Evolutionary conservation across 495 filamentous ascomycete species (phyloP).

Genomic region (Xylaria acuta): DNA sequence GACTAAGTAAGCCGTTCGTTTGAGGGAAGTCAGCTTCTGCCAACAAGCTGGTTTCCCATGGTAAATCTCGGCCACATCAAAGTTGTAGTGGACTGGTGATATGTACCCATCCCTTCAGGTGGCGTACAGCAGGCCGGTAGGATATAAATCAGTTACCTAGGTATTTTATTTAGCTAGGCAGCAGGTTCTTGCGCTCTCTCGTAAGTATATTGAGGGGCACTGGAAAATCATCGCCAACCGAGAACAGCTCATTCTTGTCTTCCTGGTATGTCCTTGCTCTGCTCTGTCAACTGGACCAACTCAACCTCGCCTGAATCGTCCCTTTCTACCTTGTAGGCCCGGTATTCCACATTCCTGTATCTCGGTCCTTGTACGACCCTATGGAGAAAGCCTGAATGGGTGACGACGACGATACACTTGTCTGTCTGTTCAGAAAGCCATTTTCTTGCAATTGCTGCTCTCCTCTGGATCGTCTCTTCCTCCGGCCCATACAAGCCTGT

Average conservation of each 20-base stretch:
- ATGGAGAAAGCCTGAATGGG: conserved; percentile 57
- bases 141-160: neutral
- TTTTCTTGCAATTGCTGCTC: conserved; percentile 47
- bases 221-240: neutral
- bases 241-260: neutral
- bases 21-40: conserved; percentile 38
- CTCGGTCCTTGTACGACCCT: conserved; percentile 42
- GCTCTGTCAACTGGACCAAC: conserved; percentile 37
- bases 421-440: conserved; percentile 54
- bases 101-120: neutral
- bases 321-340: conserved; percentile 53
- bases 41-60: conserved; percentile 41
- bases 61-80: conserved; percentile 43
- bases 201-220: neutral
- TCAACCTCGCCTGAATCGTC: conserved; percentile 39
- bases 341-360: conserved; percentile 57
- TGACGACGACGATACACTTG: conserved; percentile 60
- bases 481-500: conserved; percentile 53
- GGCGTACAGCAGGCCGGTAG: neutral
- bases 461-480: conserved; percentile 44
- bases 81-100: neutral
- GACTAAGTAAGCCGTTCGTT: conserved; percentile 43
- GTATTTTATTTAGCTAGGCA: neutral
- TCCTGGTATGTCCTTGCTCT: conserved; percentile 23
- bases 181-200: neutral